Evolutionary conservation across 805 yeast species (phyloP).

Genomic region (Wickerhamiella kazuoi): DNA sequence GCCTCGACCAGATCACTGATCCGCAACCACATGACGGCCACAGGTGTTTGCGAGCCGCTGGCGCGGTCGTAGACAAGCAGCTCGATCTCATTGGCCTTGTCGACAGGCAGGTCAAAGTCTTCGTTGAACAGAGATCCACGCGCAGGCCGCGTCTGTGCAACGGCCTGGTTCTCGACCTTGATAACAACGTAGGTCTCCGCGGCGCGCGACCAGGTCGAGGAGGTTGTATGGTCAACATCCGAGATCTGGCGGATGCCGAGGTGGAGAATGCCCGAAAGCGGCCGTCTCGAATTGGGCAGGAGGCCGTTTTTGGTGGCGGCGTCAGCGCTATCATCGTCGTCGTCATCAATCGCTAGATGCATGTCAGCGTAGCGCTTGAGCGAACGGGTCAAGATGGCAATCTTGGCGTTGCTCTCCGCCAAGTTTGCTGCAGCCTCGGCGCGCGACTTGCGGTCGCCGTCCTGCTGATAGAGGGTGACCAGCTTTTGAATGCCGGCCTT

Average conservation of each 20-base stretch:
- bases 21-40: conserved; percentile 82
- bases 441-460: conserved; percentile 74
- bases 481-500: conserved; percentile 83
- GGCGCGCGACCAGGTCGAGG: conserved; percentile 57
- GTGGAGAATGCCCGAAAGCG: conserved; percentile 62
- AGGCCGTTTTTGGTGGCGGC: conserved; percentile 33
- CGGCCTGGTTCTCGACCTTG: conserved; percentile 80
- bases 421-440: conserved; percentile 82
- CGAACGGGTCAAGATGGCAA: conserved; percentile 66
- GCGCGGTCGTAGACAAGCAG: conserved; percentile 69
- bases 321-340: conserved; percentile 33
- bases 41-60: conserved; percentile 49
- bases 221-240: conserved; percentile 83
- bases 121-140: conserved; percentile 65
- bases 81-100: conserved; percentile 83
- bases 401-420: conserved; percentile 67
- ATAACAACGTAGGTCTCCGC: conserved; percentile 66
- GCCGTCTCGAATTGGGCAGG: conserved; percentile 59
- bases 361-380: conserved; percentile 78
- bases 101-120: conserved; percentile 61
- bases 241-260: conserved; percentile 60
- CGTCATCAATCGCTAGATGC: conserved; percentile 40
- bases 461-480: conserved; percentile 66
- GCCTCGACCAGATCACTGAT: conserved; percentile 89
- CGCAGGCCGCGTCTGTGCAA: conserved; percentile 55